Percentiles rank a stretch among this genome's conserved stretches.
These are phyloP conservation scores for Coemansia sp. DNA, from an alignment of 192 early-diverging fungal species.

Conservation along the genomic window DNA sequence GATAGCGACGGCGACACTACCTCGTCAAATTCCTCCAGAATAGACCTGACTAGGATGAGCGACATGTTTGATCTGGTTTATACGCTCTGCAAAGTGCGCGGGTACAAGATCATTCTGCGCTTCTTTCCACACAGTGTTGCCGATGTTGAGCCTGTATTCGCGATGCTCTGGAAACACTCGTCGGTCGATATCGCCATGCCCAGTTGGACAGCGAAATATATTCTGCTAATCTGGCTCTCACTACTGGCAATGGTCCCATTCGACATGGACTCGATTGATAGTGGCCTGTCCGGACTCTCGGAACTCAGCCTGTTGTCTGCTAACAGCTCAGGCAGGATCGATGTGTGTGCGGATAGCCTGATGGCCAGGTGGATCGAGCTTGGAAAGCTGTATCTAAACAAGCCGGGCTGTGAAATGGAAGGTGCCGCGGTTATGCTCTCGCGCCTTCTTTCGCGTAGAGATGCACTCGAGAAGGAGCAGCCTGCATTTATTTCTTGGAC, in stretches of 20 bases:
- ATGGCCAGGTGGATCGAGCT: constrained; percentile 68
- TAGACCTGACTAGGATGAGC: constrained; percentile 19
- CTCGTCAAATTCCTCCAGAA: background rate
- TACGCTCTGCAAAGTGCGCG: constrained; percentile 80
- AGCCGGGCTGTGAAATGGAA: constrained; percentile 84
- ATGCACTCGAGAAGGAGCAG: constrained; percentile 64
- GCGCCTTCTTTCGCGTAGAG: constrained; percentile 79
- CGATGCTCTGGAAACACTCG: constrained; percentile 56
- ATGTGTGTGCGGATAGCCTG: constrained; percentile 41
- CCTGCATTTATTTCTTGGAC: constrained; percentile 74
- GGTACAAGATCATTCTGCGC: constrained; percentile 87
- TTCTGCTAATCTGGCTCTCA: constrained; percentile 89
- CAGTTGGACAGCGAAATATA: constrained; percentile 79
- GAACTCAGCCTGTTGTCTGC: background rate
- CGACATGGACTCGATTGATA: constrained; percentile 86
- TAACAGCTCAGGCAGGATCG: background rate
- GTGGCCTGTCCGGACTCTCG: constrained; percentile 47
- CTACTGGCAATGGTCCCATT: constrained; percentile 96
- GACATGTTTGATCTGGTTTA: constrained; percentile 60
- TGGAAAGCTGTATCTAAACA: constrained; percentile 65
- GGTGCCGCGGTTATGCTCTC: constrained; percentile 80
- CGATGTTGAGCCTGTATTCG: constrained; percentile 86
- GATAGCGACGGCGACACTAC: constrained; percentile 4
- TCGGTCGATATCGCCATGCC: constrained; percentile 5
- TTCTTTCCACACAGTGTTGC: constrained; percentile 88